Base-by-base conservation (phyloP, 345 rosid genomes). In the Erucastrum elatum region DNA sequence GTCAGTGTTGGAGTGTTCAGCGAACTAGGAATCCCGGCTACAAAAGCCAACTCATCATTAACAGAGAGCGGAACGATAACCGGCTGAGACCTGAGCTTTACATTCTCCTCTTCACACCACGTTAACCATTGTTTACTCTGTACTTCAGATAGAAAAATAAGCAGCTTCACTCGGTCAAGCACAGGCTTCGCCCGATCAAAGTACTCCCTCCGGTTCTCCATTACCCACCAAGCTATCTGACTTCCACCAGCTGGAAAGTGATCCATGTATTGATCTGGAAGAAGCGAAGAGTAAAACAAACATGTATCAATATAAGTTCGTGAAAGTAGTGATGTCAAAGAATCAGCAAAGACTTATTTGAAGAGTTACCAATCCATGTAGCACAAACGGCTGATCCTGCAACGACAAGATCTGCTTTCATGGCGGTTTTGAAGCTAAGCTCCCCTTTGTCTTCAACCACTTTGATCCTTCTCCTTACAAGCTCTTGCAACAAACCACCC, bases 301-400 rank as follows among this genome's bases (percentile, higher is more conserved):
- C 8, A 73, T 53, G 56, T n/a, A 49, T n/a, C n/a, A n/a, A n/a
- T n/a, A n/a, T n/a, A n/a, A n/a, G n/a, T n/a, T n/a, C n/a, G n/a
- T n/a, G n/a, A n/a, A n/a, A n/a, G n/a, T n/a, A n/a, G n/a, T n/a
- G n/a, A n/a, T n/a, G n/a, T n/a, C n/a, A n/a, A n/a, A n/a, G n/a
- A n/a, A 27, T 41, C 53, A 58, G 21, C 16, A 26, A 4, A 39
- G n/a, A 39, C 16, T 26, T 63, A 39, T 5, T 25, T 49, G n/a
- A 71, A 37, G 65, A 5, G 87, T 83, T 75, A 94, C 98, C 98
- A 66, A 94, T 90, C 98, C 98, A 94, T 49, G 94, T 85, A 51
- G 91, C 92, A 85, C 97, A 94, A 46, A 94, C 98, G 41, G 98
- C 98, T 56, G 98, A 94, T 77, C 98, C 98, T 59, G 97, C 95